Evolutionary conservation across 768 basidiomycete genomes (phyloP).

Genomic region (Macrolepiota fuliginosa): DNA sequence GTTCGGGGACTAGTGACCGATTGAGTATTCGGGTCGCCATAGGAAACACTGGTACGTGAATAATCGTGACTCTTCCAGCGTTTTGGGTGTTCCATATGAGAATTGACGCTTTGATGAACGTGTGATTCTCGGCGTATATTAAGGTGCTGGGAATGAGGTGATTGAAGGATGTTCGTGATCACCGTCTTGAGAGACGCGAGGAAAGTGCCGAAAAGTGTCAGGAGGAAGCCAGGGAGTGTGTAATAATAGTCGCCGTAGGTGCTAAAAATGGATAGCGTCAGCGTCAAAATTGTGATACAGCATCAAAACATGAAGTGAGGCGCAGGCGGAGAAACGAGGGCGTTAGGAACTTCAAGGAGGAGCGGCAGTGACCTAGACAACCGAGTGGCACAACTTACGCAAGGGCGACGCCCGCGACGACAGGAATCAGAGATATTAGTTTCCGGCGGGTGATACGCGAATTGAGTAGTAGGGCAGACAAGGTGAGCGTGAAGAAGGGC

Average conservation of each 20-base stretch:
- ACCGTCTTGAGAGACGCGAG: constrained; percentile 95
- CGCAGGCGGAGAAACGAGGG: background rate
- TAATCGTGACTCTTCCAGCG: background rate
- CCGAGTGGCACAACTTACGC: constrained; percentile 52
- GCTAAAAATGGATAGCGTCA: constrained; percentile 33
- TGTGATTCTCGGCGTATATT: background rate
- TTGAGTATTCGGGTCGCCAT: background rate
- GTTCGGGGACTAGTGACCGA: background rate
- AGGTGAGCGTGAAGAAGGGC: constrained; percentile 86
- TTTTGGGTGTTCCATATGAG: background rate
- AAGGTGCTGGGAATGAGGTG: background rate
- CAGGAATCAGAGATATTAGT: constrained; percentile 74
- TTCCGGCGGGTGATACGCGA: constrained; percentile 59
- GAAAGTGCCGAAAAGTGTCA: constrained; percentile 88
- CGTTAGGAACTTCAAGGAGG: background rate
- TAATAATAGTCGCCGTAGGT: constrained; percentile 97
- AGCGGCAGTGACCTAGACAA: background rate
- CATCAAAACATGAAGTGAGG: background rate
- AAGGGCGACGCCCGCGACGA: constrained; percentile 86
- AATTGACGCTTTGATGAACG: background rate
- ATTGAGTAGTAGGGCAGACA: constrained; percentile 70
- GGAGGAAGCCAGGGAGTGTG: constrained; percentile 76
- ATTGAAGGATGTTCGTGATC: constrained; percentile 73
- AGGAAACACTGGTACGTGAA: constrained; percentile 2
- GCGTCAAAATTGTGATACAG: background rate